Conservation (phyloP, 129 eudicot species). For the Pittosporum tobira region DNA sequence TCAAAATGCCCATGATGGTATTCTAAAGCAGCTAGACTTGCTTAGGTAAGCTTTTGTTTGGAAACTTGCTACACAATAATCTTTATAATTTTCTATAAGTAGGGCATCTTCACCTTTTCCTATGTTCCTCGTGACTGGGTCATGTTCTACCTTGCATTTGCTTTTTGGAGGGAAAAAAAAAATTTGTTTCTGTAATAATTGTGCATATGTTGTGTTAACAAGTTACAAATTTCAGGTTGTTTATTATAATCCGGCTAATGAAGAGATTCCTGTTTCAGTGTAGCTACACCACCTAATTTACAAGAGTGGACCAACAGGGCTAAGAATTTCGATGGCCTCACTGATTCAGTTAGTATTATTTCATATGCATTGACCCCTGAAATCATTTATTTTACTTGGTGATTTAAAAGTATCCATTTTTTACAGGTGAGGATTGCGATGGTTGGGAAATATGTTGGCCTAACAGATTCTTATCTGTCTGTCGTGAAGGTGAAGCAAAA, state of each 20-base stretch:
- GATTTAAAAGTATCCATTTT: constrained; percentile 13
- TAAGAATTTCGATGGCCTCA: constrained; percentile 74
- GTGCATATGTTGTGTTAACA: neutral
- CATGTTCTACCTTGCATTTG: too few species aligned
- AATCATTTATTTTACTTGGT: neutral
- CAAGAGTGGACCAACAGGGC: constrained; percentile 95
- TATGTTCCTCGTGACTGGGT: neutral
- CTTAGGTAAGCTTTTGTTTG: constrained; percentile 38
- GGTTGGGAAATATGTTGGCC: constrained; percentile 98
- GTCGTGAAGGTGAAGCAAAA: constrained; percentile 90
- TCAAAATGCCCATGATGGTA: constrained; percentile 83
- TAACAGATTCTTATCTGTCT: constrained; percentile 86
- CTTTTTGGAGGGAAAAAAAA: too few species aligned
- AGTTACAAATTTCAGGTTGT: neutral
- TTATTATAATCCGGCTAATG: constrained; percentile 9
- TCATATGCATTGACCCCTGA: neutral
- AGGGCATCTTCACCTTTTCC: neutral
- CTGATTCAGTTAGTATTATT: constrained; percentile 64
- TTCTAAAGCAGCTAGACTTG: constrained; percentile 72
- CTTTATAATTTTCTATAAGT: neutral
- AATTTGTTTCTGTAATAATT: neutral
- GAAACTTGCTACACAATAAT: neutral
- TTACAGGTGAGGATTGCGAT: constrained; percentile 86
- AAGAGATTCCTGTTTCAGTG: constrained; percentile 44
- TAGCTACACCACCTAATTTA: constrained; percentile 61